phyloP scores from a whole-genome alignment of 495 filamentous ascomycete species.

The Aspergillus nidulans region DNA sequence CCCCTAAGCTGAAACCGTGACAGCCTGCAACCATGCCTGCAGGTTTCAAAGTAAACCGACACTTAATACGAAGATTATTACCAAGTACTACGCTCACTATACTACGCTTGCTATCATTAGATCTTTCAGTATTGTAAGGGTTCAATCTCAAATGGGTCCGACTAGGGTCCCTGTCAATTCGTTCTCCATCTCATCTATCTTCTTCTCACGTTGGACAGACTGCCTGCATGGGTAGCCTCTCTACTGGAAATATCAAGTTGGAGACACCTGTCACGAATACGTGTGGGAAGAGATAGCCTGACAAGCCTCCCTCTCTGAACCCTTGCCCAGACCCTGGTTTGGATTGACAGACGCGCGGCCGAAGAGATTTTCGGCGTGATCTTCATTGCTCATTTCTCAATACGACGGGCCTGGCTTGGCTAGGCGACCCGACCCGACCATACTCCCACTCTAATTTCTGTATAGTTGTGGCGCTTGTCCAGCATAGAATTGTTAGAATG shows the following conservation, averaged over 20 bases:
- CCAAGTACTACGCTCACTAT: no score
- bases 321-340: background rate
- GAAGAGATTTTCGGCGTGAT: background rate
- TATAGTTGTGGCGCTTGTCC: no score
- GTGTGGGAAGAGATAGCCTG: no score
- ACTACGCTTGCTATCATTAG: no score
- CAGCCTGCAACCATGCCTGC: no score
- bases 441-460: background rate
- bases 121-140: background rate
- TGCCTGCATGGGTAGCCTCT: no score
- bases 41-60: no score
- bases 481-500: background rate
- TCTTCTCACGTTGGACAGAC: background rate
- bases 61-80: background rate
- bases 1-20: background rate
- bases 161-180: background rate
- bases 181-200: no score
- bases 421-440: background rate
- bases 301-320: no score
- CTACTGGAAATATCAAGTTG: background rate
- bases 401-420: background rate
- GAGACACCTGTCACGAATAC: no score
- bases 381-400: background rate
- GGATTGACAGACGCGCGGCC: background rate
- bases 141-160: background rate